Percentiles rank a stretch among this genome's conserved stretches.
These are phyloP conservation scores for Taiwanofungus camphoratus DNA, from an alignment of 1,284 basidiomycete genomes.

Conservation along the genomic window DNA sequence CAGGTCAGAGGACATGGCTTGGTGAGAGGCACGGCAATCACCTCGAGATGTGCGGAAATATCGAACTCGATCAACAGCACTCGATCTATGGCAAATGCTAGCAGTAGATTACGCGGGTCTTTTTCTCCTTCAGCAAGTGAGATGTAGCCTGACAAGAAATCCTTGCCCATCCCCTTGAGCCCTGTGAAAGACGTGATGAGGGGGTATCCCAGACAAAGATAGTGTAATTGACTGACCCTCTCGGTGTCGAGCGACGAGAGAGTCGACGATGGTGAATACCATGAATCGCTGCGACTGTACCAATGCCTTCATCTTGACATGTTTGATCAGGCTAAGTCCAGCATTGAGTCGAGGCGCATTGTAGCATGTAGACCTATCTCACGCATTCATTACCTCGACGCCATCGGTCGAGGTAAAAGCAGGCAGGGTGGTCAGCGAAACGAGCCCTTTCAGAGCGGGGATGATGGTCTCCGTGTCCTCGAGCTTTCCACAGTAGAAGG, in stretches of 20 bases:
- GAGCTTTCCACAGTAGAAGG: slow-evolving; percentile 84
- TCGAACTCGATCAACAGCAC: slow-evolving; percentile 89
- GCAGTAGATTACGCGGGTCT: slow-evolving; percentile 90
- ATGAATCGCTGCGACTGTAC: slow-evolving; percentile 80
- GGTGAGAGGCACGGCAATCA: slow-evolving; percentile 33
- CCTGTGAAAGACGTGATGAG: slow-evolving; percentile 32
- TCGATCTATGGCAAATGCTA: slow-evolving; percentile 84
- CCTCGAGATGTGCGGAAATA: slow-evolving; percentile 69
- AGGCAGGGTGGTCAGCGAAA: slow-evolving; percentile 59
- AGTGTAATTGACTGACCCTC: slow-evolving; percentile 40
- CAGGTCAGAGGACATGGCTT: neutral
- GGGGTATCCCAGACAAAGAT: neutral
- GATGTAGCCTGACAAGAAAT: slow-evolving; percentile 77
- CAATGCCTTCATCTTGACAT: slow-evolving; percentile 78
- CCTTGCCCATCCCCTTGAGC: slow-evolving; percentile 65
- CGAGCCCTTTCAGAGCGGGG: slow-evolving; percentile 71
- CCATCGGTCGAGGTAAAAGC: slow-evolving; percentile 72
- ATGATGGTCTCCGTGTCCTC: slow-evolving; percentile 81
- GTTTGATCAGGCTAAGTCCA: slow-evolving; percentile 58
- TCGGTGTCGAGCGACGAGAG: slow-evolving; percentile 69
- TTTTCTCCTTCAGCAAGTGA: slow-evolving; percentile 90
- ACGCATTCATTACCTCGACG: slow-evolving; percentile 65
- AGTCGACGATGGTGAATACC: slow-evolving; percentile 82
- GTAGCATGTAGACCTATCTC: slow-evolving; percentile 24
- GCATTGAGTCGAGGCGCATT: slow-evolving; percentile 2